Evolutionary conservation across 331 rosid genomes (phyloP).

Genomic region (Stylosanthes scabra): DNA sequence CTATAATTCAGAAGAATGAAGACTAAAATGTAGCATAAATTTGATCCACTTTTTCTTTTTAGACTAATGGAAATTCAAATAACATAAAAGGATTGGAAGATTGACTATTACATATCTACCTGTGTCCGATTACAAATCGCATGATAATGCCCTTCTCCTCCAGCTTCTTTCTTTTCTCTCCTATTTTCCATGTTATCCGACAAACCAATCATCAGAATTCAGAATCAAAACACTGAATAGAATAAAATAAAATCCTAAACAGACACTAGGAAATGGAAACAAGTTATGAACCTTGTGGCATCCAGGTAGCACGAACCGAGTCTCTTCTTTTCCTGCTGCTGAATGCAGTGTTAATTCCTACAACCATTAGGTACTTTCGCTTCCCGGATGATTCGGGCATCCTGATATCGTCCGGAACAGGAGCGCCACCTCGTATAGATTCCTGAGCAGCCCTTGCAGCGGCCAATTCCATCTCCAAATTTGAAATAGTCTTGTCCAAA

Average conservation of each 20-base stretch:
- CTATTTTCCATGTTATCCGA: constrained; percentile 56
- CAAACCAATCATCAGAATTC: constrained; percentile 44
- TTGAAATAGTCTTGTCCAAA: constrained; percentile 88
- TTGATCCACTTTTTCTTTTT: too few relatives aligned
- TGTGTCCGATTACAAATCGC: constrained; percentile 97
- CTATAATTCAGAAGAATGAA: neutral
- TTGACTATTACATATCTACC: constrained; percentile 52
- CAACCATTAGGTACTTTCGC: constrained; percentile 84
- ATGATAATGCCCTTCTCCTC: constrained; percentile 96
- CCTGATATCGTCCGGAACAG: constrained; percentile 61
- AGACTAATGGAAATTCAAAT: too few relatives aligned
- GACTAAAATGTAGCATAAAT: neutral
- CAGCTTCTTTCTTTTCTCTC: constrained; percentile 89
- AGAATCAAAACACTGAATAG: constrained; percentile 21
- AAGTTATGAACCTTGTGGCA: constrained; percentile 61
- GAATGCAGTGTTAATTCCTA: constrained; percentile 95
- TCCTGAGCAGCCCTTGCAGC: constrained; percentile 92
- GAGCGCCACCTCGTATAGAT: constrained; percentile 72
- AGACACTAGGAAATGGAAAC: constrained; percentile 5
- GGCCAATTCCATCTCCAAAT: constrained; percentile 91
- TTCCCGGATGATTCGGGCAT: constrained; percentile 56
- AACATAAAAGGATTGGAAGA: too few relatives aligned
- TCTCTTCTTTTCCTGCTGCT: constrained; percentile 98
- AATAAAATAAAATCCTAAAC: neutral
- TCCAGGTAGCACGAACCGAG: constrained; percentile 94